phyloP scores from a whole-genome alignment of 106 monocot species.

The Acanthochlamys bracteata region DNA sequence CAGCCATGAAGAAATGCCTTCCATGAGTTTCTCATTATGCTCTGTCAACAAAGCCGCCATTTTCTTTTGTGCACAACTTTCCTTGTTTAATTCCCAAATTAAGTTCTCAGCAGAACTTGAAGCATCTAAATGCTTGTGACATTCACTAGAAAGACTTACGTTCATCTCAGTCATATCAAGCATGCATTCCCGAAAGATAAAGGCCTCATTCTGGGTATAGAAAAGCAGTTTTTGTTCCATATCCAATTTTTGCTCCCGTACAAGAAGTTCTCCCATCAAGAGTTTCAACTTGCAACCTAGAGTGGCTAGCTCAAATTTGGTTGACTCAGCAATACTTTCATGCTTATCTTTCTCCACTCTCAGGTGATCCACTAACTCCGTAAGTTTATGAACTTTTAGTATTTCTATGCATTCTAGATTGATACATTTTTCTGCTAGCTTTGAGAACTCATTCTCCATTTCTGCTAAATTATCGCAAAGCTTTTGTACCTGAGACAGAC shows the following conservation, averaged over 20 bases:
- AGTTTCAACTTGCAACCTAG: conserved; percentile 20
- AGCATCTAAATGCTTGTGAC: conserved; percentile 24
- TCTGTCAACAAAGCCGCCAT: conserved; percentile 13
- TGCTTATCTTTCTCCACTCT: conserved; percentile 27
- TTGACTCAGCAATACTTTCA: conserved; percentile 3
- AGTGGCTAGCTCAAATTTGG: conserved; percentile 9
- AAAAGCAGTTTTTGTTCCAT: conserved; percentile 31
- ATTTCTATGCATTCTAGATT: conserved; percentile 29
- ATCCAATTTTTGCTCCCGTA: conserved; percentile 26
- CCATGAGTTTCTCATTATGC: conserved; percentile 35
- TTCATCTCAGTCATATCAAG: conserved; percentile 42
- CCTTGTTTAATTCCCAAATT: conserved; percentile 14
- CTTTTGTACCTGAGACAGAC: conserved; percentile 21
- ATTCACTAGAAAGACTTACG: conserved; percentile 17
- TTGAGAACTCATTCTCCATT: conserved; percentile 24
- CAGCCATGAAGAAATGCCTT: conserved; percentile 23
- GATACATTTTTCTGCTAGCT: conserved; percentile 25
- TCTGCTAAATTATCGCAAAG: conserved; percentile 12
- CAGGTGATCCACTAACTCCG: conserved; percentile 24
- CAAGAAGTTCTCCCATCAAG: conserved; percentile 21
- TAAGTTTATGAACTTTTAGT: conserved; percentile 19
- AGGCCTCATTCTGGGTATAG: conserved; percentile 32
- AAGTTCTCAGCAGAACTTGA: conserved; percentile 9
- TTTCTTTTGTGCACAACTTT: conserved; percentile 8
- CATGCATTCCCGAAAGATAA: conserved; percentile 34